Evolutionary conservation across 768 basidiomycete species (phyloP).

Genomic region (Pisolithus orientalis): DNA sequence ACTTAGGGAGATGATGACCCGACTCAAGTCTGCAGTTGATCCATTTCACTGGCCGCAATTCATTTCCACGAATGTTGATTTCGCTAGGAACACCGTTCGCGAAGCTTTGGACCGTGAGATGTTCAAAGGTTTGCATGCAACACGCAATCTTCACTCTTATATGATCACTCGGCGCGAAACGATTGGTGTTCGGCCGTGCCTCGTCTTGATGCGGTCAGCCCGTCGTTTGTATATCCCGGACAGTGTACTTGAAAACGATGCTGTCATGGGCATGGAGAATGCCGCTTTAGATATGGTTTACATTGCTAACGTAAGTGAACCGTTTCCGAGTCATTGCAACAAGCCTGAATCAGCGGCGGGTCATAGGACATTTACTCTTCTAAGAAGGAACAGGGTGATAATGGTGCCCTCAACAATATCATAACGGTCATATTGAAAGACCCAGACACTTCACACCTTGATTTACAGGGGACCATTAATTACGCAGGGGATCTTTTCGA

Average conservation of each 20-base stretch:
- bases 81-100: slow-evolving; percentile 16
- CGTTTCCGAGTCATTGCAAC: not conserved
- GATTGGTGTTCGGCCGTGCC: slow-evolving; percentile 22
- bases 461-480: slow-evolving; percentile 19
- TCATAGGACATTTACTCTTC: slow-evolving; percentile 24
- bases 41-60: slow-evolving; percentile 26
- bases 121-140: slow-evolving; percentile 5
- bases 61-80: slow-evolving; percentile 13
- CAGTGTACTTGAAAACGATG: slow-evolving; percentile 14
- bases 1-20: slow-evolving; percentile 18
- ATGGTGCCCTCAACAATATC: slow-evolving; percentile 24
- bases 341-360: not conserved
- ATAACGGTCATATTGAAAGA: slow-evolving; percentile 22
- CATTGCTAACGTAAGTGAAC: slow-evolving; percentile 17
- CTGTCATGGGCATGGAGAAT: slow-evolving; percentile 23
- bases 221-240: slow-evolving; percentile 21
- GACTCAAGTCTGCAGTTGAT: slow-evolving; percentile 17
- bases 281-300: slow-evolving; percentile 21
- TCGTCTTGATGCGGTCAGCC: slow-evolving; percentile 24
- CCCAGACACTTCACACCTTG: slow-evolving; percentile 15
- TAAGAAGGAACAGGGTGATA: slow-evolving; percentile 24
- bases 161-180: slow-evolving; percentile 24
- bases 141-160: slow-evolving; percentile 19
- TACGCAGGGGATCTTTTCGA: slow-evolving; percentile 15
- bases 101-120: slow-evolving; percentile 24